Base-by-base conservation (phyloP, 2,329 filamentous ascomycete species). In the Chrysoporthe deuterocubensis region DNA sequence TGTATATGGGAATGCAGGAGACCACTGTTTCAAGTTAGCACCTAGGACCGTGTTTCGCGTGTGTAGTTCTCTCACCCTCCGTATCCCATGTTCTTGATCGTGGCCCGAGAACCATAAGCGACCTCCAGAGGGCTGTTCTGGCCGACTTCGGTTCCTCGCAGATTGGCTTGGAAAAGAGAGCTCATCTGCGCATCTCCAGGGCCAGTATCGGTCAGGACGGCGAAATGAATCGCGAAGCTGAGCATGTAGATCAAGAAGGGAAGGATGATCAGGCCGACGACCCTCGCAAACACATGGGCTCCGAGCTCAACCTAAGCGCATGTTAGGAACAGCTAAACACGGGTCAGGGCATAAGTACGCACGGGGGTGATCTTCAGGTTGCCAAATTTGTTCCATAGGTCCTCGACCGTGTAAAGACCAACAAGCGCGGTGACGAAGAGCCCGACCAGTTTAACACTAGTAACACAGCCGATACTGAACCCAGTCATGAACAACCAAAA, bases 151-250 rank as follows among this genome's bases (percentile, higher is more conserved):
- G 95, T 98, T 37, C 96, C 96, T 74, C 89, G 90, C 48, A 99
- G 86, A 77, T 99, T 99, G 60, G 96, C 96, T 79, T 99, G 96
- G 87, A 99, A 99, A 62, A 99, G 88, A 37, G 96, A 99, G 82
- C 94, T 97, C 96, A 99, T 99, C 81, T 99, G 96, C n/a, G 96
- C 96, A 82, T 99, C 96, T 65, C 96, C 96, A 8, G 96, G 96
- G 26, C 96, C 96, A 74, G 91, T 95, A 81, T 93, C 95, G 79
- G 96, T 93, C 68, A 99, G 87, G 71, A 99, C 93, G 71, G 93
- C 86, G 80, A 99, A 99, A 81, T 99, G 96, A 65, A 97, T 81
- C 74, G 92, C 96, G 79, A 99, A 99, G 56, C 94, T 97, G 78
- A 97, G 90, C 81, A 97, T 90, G 83, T 99, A 99, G 74, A 99